Conservation (phyloP, 371 early-diverging fungal species). For the Rhizopus delemar region DNA sequence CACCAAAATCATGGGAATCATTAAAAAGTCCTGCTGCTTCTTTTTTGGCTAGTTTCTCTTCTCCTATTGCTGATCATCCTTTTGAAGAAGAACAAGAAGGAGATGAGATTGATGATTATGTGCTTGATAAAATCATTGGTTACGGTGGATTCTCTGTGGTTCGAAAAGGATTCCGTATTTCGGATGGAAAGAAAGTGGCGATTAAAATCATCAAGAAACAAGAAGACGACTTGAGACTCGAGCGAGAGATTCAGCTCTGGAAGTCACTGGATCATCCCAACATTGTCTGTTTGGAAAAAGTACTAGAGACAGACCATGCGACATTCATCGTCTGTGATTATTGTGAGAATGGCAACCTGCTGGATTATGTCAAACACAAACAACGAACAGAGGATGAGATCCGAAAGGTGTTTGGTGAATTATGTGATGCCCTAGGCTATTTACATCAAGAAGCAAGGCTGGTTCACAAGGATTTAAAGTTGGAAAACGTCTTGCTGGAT, state of each 20-base stretch:
- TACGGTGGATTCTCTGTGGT: constrained; percentile 68
- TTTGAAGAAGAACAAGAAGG: constrained; percentile 53
- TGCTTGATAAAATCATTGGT: constrained; percentile 58
- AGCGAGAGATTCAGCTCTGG: constrained; percentile 68
- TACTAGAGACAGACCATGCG: constrained; percentile 64
- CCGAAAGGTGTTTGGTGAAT: constrained; percentile 62
- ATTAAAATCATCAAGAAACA: constrained; percentile 52
- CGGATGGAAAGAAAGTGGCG: constrained; percentile 43
- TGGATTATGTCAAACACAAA: constrained; percentile 39
- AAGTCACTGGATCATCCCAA: constrained; percentile 63
- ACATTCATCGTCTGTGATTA: constrained; percentile 70
- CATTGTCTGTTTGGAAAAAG: constrained; percentile 61
- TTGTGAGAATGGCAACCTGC: constrained; percentile 55
- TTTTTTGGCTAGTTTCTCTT: constrained; percentile 55
- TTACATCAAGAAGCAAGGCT: constrained; percentile 72
- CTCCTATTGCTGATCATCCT: constrained; percentile 5
- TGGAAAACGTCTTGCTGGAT: constrained; percentile 80
- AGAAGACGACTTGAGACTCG: constrained; percentile 26
- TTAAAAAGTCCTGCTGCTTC: constrained; percentile 61
- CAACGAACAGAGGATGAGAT: constrained; percentile 51
- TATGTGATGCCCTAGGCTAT: constrained; percentile 72
- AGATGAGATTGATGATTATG: constrained; percentile 67
- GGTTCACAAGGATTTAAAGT: constrained; percentile 88
- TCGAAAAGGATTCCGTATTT: constrained; percentile 52
- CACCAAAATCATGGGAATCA: constrained; percentile 49